Percentiles rank a stretch among this genome's conserved stretches.
These are phyloP conservation scores for Eucommia ulmoides DNA, from an alignment of 257 asterid species.

Conservation along the genomic window DNA sequence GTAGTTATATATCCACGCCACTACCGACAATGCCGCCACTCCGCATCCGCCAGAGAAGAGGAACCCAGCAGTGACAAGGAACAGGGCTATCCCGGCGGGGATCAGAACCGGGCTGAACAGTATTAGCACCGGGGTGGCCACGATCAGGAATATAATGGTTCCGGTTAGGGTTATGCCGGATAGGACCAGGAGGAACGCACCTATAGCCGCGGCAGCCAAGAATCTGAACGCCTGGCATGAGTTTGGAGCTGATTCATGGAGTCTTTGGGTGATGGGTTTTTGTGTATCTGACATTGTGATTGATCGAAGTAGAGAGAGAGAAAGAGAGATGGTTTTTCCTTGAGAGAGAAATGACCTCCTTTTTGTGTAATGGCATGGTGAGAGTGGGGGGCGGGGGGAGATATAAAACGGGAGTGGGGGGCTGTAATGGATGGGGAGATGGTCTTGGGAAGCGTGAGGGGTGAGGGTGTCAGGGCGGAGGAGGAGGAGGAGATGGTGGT, in stretches of 20 bases:
- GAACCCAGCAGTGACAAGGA: not conserved
- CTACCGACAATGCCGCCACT: not conserved
- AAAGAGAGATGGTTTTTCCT: too few species aligned
- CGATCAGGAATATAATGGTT: not conserved
- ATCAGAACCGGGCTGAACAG: not conserved
- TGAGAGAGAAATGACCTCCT: too few species aligned
- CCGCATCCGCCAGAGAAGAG: not conserved
- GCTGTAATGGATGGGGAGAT: conserved; percentile 3
- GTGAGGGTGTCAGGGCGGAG: not conserved
- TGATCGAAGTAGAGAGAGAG: not conserved
- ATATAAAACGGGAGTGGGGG: conserved; percentile 3
- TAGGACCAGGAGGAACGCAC: not conserved
- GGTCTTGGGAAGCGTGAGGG: not conserved
- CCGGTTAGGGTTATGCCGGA: not conserved
- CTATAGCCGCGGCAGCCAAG: not conserved
- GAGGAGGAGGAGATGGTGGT: too few species aligned
- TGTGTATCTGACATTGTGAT: not conserved
- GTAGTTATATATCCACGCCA: not conserved
- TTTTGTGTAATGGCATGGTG: too few species aligned
- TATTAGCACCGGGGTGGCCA: not conserved
- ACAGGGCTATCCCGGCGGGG: not conserved
- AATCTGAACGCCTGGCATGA: not conserved
- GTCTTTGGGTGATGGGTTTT: not conserved
- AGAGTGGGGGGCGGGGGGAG: too few species aligned
- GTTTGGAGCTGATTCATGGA: not conserved